A percentile compares a stretch with the other conserved stretches of the same genome.
Conservation (phyloP, 2,329 filamentous ascomycete genomes). For the Cadophora gregata region DNA sequence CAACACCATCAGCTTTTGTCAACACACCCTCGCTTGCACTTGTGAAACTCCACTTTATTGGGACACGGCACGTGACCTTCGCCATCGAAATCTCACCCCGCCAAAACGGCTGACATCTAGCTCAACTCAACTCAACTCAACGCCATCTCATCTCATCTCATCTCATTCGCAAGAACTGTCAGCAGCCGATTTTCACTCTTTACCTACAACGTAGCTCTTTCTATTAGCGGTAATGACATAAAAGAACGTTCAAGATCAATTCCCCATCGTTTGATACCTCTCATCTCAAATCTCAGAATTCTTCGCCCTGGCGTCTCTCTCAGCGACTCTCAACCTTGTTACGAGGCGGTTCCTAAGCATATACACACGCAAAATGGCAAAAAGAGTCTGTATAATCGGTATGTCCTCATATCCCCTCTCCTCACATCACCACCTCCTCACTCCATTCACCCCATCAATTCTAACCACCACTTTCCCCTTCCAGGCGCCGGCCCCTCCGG, state of each 20-base stretch:
- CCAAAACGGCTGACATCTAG: background rate
- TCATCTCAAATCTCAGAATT: background rate
- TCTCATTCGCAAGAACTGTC: background rate
- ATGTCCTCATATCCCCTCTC: background rate
- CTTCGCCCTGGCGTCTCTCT: background rate
- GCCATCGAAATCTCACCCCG: background rate
- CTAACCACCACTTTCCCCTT: background rate
- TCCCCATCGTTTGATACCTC: background rate
- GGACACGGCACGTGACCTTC: background rate
- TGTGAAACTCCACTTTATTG: background rate
- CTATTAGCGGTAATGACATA: background rate
- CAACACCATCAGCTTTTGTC: background rate
- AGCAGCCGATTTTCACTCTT: background rate
- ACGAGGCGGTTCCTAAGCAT: background rate
- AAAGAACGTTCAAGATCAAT: background rate
- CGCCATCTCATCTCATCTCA: background rate
- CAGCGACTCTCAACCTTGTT: background rate
- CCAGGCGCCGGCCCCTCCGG: conserved; percentile 74
- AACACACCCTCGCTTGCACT: background rate
- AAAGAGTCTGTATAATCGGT: background rate
- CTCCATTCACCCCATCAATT: no score
- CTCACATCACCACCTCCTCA: no score
- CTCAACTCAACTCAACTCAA: background rate
- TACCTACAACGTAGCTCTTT: background rate
- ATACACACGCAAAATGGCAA: background rate